These are phyloP conservation scores for Nannizziopsis arthrosporioides DNA, from an alignment of 2,329 filamentous ascomycete genomes.

Conservation along the genomic window DNA sequence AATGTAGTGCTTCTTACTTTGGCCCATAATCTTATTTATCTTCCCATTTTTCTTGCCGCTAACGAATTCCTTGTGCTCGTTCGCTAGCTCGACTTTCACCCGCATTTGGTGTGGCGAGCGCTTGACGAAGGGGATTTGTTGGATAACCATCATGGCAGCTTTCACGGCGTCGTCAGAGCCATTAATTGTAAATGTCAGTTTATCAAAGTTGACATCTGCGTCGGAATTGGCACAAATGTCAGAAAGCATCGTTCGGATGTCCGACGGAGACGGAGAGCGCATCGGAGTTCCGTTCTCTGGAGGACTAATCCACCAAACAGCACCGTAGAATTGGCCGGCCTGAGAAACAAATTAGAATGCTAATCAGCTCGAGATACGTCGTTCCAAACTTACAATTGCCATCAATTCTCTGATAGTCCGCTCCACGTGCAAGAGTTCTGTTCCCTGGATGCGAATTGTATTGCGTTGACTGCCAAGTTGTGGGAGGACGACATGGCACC, in stretches of 20 bases:
- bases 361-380: not conserved
- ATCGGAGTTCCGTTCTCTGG: slow-evolving; percentile 51
- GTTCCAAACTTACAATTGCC: slow-evolving; percentile 56
- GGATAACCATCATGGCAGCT: slow-evolving; percentile 84
- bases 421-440: slow-evolving; percentile 87
- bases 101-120: slow-evolving; percentile 84
- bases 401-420: slow-evolving; percentile 92
- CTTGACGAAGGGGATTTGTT: slow-evolving; percentile 78
- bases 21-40: slow-evolving; percentile 99
- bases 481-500: slow-evolving; percentile 87
- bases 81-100: slow-evolving; percentile 96
- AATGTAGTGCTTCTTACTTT: slow-evolving; percentile 49
- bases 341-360: slow-evolving; percentile 25
- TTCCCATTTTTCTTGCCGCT: slow-evolving; percentile 99
- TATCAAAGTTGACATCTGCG: slow-evolving; percentile 88
- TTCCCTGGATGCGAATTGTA: slow-evolving; percentile 79
- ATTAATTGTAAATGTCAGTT: slow-evolving; percentile 83
- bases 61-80: slow-evolving; percentile 99
- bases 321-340: slow-evolving; percentile 96
- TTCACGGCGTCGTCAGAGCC: slow-evolving; percentile 96
- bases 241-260: slow-evolving; percentile 80
- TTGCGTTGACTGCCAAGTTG: slow-evolving; percentile 74
- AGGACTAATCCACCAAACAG: slow-evolving; percentile 86
- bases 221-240: slow-evolving; percentile 96
- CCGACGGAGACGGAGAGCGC: slow-evolving; percentile 51